Evolutionary conservation across 495 filamentous ascomycete species (phyloP).

Genomic region (Parachaetomium inaequale): DNA sequence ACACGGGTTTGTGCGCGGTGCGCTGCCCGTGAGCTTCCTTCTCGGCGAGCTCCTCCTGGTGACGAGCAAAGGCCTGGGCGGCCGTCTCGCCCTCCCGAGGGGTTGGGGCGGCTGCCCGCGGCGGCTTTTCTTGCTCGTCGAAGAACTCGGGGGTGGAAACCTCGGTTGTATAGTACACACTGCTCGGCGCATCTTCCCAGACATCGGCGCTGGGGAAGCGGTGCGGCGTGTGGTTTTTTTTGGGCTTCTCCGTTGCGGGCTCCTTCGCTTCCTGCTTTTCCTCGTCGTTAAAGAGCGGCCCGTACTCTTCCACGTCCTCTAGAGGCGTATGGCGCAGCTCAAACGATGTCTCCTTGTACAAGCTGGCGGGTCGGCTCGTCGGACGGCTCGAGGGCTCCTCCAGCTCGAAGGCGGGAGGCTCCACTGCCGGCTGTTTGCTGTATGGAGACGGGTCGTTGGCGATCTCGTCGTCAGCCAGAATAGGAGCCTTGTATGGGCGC

Average conservation of each 20-base stretch:
- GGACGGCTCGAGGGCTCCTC: constrained; percentile 60
- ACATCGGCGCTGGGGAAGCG: constrained; percentile 91
- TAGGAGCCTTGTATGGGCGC: constrained; percentile 60
- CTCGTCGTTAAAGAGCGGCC: constrained; percentile 89
- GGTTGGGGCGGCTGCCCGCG: constrained; percentile 25
- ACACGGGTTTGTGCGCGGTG: constrained; percentile 48
- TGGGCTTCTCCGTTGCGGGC: constrained; percentile 46
- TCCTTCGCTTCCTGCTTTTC: constrained; percentile 48
- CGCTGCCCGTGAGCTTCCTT: constrained; percentile 39
- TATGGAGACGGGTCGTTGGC: constrained; percentile 63
- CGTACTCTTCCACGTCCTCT: constrained; percentile 90
- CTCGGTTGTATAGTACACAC: constrained; percentile 74
- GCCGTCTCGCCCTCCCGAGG: constrained; percentile 44
- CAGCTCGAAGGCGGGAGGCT: constrained; percentile 58
- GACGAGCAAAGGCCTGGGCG: constrained; percentile 51
- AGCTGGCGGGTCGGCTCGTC: constrained; percentile 65
- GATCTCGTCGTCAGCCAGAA: constrained; percentile 88
- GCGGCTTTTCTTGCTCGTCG: constrained; percentile 49
- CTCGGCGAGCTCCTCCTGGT: constrained; percentile 54
- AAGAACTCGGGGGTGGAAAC: constrained; percentile 74
- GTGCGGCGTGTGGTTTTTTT: constrained; percentile 62
- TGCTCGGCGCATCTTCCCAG: constrained; percentile 95
- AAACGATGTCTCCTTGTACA: constrained; percentile 39
- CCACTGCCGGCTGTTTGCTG: constrained; percentile 62
- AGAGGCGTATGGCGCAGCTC: constrained; percentile 65